A percentile compares a stretch with the other conserved stretches of the same genome.
Conservation (phyloP, 1,284 basidiomycete species). For the Melampsora americana region DNA sequence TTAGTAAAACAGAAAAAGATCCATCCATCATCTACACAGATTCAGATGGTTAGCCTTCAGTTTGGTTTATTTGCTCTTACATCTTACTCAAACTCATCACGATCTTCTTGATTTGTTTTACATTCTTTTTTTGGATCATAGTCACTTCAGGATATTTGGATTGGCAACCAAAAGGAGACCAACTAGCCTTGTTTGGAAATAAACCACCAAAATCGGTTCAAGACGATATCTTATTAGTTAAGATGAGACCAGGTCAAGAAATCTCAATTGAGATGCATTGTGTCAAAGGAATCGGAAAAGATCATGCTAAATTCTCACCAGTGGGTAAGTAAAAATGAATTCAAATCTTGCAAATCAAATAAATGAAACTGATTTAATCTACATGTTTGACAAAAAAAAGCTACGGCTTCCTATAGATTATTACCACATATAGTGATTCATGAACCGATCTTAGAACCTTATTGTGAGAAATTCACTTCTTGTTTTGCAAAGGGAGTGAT, state of each 20-base stretch:
- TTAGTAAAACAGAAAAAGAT: slow-evolving; percentile 63
- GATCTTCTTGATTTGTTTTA: background rate
- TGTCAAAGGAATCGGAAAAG: slow-evolving; percentile 88
- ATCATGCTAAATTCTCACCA: slow-evolving; percentile 97
- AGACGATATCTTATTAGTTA: slow-evolving; percentile 84
- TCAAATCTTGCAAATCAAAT: too few species aligned
- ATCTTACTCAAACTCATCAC: background rate
- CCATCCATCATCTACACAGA: slow-evolving; percentile 68
- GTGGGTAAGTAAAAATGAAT: slow-evolving; percentile 75
- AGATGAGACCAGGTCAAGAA: slow-evolving; percentile 77
- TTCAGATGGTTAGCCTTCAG: slow-evolving; percentile 58
- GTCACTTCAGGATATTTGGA: slow-evolving; percentile 74
- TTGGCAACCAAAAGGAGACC: slow-evolving; percentile 85
- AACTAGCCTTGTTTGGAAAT: slow-evolving; percentile 59
- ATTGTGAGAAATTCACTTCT: slow-evolving; percentile 69
- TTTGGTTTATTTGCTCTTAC: background rate
- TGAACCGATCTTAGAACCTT: slow-evolving; percentile 65
- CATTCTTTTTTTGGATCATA: slow-evolving; percentile 47
- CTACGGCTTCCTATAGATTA: slow-evolving; percentile 90
- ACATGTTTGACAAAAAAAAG: slow-evolving; percentile 59
- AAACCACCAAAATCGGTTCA: slow-evolving; percentile 69
- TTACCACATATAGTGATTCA: slow-evolving; percentile 79
- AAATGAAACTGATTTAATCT: background rate
- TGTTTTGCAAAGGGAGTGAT: slow-evolving; percentile 92
- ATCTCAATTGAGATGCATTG: slow-evolving; percentile 86